Base-by-base conservation (phyloP, 1,284 basidiomycete genomes). In the Thecaphora thlaspeos region DNA sequence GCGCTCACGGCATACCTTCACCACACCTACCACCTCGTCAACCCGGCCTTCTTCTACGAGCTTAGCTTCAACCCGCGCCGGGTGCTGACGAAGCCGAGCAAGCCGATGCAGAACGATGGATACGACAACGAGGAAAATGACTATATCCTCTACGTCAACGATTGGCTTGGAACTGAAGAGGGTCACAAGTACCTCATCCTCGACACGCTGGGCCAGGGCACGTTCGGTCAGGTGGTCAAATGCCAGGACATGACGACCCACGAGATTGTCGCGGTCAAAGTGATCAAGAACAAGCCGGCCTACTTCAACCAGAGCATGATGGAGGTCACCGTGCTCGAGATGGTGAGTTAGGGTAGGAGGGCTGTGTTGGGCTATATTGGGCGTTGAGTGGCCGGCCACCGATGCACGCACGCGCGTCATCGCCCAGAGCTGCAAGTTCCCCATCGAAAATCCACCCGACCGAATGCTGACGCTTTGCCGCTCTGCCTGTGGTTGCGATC, bases 251-350 rank as follows among this genome's bases (percentile, higher is more conserved):
- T 97, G 88, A 90, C 93, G 80, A 97, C 90, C 36, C 92, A 97
- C 79, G 93, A 96, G 78, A 90, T 98, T 47, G 91, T 95, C 40
- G 95, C 95, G 15, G 94, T 98, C 61, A 98, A 98, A 80, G 95
- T 98, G 17, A 92, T 98, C 74, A 98, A 98, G 83, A 98, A 98
- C 80, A 98, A 98, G 80, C 94, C 94, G 2, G 94, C 94, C 0
- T 98, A 98, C 81, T 93, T 96, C 80, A 95, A 97, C 77, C 94
- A 98, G 81, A 91, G 89, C 80, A 97, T 96, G 89, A 98, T 98
- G 94, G 95, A 98, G 80, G 95, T 98, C 22, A 96, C 93, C 0
- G 97, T 98, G 63, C 82, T 98, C 44, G 91, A 97, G 76, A 82
- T 68, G 96, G 80, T 92, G 54, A 64, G 88, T 83, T 18, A n/a